Base-by-base conservation (phyloP, 805 yeast species). In the Torulaspora microellipsoides region DNA sequence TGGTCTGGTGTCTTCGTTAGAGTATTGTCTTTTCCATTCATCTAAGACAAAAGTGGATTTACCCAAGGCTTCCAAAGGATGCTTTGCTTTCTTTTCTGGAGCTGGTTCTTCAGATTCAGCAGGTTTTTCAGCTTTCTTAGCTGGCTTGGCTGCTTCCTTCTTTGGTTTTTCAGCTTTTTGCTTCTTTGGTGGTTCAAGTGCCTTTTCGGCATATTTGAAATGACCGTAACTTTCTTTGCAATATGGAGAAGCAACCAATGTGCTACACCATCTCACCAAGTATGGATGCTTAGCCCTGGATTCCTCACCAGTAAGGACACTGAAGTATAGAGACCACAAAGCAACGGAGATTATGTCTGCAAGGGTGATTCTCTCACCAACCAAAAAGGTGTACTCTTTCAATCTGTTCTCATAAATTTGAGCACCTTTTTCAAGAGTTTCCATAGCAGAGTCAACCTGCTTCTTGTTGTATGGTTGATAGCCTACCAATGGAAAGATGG, bases 1-100 rank as follows among this genome's bases (percentile, higher is more conserved):
- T 67, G 79, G 83, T 73, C 96, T 85, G 68, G 96, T 90, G 65
- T 90, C 96, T 74, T 87, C 89, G 80, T 90, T 90, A 53, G 96
- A 88, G 84, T 90, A 90, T 54, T 72, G 71, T 75, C 95, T 83
- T 82, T 90, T 90, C 91, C 95, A 88, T 70, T 85, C 91, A 64
- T 89, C 96, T 55, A 90, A 62, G 25, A 45, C 35, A 60, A 82
- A 73, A 51, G 82, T 55, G 48, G 85, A 68, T 67, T 79, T 81
- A 60, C 90, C 91, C 53, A 90, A 80, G 51, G 75, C 73, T 67
- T 78, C 91, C 68, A 89, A 81, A 64, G 97, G 96, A 75, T 90
- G 97, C 72, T 83, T 84, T 56, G 86, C 77, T 75, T 85, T 85
- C 74, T 83, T 83, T 59, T 73, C 77, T 63, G 72, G 77, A 52